Base-by-base conservation (phyloP, 495 filamentous ascomycete genomes). In the Aspergillus bridgeri region DNA sequence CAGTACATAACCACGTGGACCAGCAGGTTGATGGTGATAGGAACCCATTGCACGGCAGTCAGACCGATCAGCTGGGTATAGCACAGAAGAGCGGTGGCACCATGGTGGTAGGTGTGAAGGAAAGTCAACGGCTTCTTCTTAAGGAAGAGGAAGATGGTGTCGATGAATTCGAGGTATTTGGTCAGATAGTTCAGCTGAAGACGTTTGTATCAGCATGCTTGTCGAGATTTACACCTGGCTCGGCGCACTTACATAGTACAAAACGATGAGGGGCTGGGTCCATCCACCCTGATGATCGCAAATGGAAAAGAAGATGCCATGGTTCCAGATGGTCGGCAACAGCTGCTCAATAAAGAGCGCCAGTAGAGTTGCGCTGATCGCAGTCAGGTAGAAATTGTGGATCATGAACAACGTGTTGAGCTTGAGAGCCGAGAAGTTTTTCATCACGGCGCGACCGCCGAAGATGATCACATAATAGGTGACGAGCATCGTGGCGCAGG, bases 61-160 rank as follows among this genome's bases (percentile, higher is more conserved):
- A 82, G 69, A 55, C 86, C 86, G 62, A 87, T 81, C 51, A 89
- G 78, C 69, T 89, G 86, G 53, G 85, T 87, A 73, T 86, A 89
- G 80, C 86, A 89, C 46, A 89, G 79, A 25, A 87, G 77, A 53
- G 86, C 86, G 22, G 86, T 89, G 57, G 86, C 86, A 63, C 86
- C 86, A 70, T 89, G 86, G 78, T 89, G 86, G 70, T 89, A 89
- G 65, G 85, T 87, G 76, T 89, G 86, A 56, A 89, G 82, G 79
- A 89, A 89, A 64, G 86, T 89, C 70, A 89, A 69, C n/a, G 86
- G 86, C 71, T 89, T 89, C 79, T 88, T 89, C 76, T 89, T 89
- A 60, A 89, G 78, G 68, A 87, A 80, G 17, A 89, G 79, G 76
- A 89, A 89, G 65, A 85, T 77, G 56, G 86, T 89, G 68, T 89